Evolutionary conservation across 768 basidiomycete species (phyloP), one percentile per base, ranked within the genome.

Genomic region (Tulasnella sp.): DNA sequence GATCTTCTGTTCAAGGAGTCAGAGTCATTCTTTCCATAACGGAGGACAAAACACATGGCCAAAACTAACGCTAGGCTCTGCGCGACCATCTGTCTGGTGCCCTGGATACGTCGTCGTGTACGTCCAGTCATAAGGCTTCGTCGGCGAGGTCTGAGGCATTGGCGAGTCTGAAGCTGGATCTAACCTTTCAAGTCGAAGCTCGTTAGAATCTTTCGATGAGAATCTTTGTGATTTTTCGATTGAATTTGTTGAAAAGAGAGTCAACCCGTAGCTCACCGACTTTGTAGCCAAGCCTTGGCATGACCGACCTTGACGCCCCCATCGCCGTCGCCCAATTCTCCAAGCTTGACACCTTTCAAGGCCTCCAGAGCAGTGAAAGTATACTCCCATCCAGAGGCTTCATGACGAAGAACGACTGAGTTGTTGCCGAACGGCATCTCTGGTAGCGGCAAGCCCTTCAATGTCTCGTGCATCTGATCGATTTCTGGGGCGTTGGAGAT

Each of bases 391-490:
- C 80, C 81, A 7, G 78, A 81, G 0, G 80, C 70, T 24, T 68
- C 72, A 65, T 97, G 89, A 30, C 76, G 74, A 24, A 98, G 71
- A 2, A 75, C 72, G 8, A 99, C 76, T 15, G 68, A 69, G 70
- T 98, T 98, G 70, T 79, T 81, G 4, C 92, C 92, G 66, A 97
- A 98, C 0, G 88, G 92, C 91, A 98, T 98, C 69, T 99, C 96
- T 2, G 96, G 96, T 1, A 94, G 71, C 0, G 94, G 88, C 24
- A 98, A 76, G 2, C 83, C 82, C 19, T 58, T 41, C 3, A 89
- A 73, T 0, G 70, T 64, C 4, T 78, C 72, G 52, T 87, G 84
- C 48, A 90, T 71, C 0, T 75, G 75, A 67, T 93, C 87, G 62
- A 80, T 82, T 65, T 91, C 83, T 46, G 73, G 69, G 1, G 90